Percentiles rank a stretch among this genome's conserved stretches.
Evolutionary conservation across 805 yeast genomes (phyloP).

Genomic region (Nematodospora valgi): DNA sequence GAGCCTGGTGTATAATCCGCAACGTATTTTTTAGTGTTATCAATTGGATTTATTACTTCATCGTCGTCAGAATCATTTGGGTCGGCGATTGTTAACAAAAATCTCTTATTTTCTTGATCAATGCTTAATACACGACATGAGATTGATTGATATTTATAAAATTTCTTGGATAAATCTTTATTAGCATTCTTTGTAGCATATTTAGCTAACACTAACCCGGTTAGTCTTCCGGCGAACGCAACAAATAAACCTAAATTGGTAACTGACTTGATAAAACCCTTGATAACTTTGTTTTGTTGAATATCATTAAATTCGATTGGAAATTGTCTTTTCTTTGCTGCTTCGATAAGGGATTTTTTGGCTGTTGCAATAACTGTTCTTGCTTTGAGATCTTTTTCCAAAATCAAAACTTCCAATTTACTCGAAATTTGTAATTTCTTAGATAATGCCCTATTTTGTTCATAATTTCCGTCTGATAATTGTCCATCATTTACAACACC

Average conservation of each 20-base stretch:
- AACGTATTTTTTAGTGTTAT: constrained; percentile 42
- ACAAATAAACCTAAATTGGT: constrained; percentile 83
- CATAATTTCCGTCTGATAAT: constrained; percentile 70
- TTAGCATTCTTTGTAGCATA: constrained; percentile 43
- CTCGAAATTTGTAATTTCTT: constrained; percentile 67
- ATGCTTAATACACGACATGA: constrained; percentile 60
- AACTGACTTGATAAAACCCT: constrained; percentile 76
- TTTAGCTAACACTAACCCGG: constrained; percentile 79
- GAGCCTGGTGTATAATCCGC: constrained; percentile 60
- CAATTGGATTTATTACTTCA: constrained; percentile 57
- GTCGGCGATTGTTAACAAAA: constrained; percentile 54
- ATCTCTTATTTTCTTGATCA: constrained; percentile 69
- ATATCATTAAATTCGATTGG: constrained; percentile 65
- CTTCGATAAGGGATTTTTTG: constrained; percentile 64
- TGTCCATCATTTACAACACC: constrained; percentile 77
- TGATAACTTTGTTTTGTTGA: constrained; percentile 38
- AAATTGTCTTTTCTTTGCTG: constrained; percentile 49
- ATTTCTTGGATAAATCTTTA: constrained; percentile 49
- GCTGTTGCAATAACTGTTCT: constrained; percentile 60
- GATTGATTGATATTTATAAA: constrained; percentile 67
- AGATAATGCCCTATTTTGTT: constrained; percentile 62
- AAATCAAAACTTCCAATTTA: constrained; percentile 54
- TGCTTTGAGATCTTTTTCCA: constrained; percentile 62
- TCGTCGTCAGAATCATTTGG: constrained; percentile 19
- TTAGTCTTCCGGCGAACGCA: constrained; percentile 72